phyloP scores from a whole-genome alignment of 2,329 filamentous ascomycete genomes.

The Raffaelea arxii region DNA sequence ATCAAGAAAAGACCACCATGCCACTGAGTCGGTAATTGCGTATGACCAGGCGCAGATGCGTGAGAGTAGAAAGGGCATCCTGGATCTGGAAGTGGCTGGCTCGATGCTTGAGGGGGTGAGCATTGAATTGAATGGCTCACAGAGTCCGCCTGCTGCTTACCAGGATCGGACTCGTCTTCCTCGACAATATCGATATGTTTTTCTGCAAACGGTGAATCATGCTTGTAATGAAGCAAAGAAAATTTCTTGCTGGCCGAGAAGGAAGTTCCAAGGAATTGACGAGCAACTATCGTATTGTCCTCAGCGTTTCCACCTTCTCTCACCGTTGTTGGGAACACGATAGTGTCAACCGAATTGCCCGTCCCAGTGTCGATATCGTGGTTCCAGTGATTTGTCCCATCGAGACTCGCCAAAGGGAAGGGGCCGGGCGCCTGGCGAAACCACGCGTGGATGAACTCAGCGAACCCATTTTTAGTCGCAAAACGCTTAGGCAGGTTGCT shows the following conservation, averaged over 20 bases:
- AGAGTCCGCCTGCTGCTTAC: background rate
- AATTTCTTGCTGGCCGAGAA: background rate
- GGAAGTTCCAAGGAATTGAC: slow-evolving; percentile 1
- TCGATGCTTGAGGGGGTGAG: too few relatives aligned
- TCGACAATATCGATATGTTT: background rate
- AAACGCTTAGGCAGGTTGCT: background rate
- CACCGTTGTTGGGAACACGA: slow-evolving; percentile 23
- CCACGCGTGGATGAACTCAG: background rate
- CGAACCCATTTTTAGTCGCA: background rate
- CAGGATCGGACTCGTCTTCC: background rate
- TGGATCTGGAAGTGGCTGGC: too few relatives aligned
- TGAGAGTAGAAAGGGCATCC: too few relatives aligned
- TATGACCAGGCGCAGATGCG: background rate
- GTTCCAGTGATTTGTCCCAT: slow-evolving; percentile 7
- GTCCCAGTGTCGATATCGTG: slow-evolving; percentile 28
- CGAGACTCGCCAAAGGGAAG: background rate
- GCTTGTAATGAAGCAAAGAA: background rate
- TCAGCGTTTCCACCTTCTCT: slow-evolving; percentile 4
- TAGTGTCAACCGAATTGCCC: slow-evolving; percentile 22
- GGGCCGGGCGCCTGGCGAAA: background rate
- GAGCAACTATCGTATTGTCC: background rate
- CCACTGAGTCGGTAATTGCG: background rate
- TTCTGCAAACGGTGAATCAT: background rate
- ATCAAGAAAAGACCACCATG: background rate
- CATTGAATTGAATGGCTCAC: too few relatives aligned